Conservation (phyloP, 345 rosid genomes). For the Brassica nigra region DNA sequence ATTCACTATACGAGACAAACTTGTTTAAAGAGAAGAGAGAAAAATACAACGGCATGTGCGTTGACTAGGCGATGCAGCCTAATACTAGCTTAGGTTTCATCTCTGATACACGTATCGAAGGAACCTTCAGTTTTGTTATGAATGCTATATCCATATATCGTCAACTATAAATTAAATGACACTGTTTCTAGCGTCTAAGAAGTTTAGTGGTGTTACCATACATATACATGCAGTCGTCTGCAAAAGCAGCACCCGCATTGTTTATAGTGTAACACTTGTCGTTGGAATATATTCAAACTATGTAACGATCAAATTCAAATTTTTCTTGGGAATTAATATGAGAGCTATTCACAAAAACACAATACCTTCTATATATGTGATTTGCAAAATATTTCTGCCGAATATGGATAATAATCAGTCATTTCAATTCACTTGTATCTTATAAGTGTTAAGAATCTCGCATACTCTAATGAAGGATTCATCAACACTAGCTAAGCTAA, state of each 20-base stretch:
- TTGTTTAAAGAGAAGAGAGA: background rate
- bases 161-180: background rate
- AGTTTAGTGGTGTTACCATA: background rate
- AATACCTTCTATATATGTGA: background rate
- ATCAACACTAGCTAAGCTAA: no score
- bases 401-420: background rate
- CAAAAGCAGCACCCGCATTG: background rate
- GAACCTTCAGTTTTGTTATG: slow-evolving; percentile 5
- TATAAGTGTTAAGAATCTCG: background rate
- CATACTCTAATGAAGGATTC: background rate
- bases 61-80: slow-evolving; percentile 23
- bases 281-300: background rate
- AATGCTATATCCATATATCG: background rate
- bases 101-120: slow-evolving; percentile 11
- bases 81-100: slow-evolving; percentile 18
- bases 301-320: background rate
- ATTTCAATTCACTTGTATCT: background rate
- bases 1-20: background rate
- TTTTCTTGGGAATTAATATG: no score
- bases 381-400: background rate
- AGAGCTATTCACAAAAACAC: background rate
- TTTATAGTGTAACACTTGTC: background rate
- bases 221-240: background rate
- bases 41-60: slow-evolving; percentile 12
- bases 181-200: slow-evolving; percentile 11